Percentiles rank a stretch among this genome's conserved stretches.
These are phyloP conservation scores for Laguncularia racemosa DNA, from an alignment of 345 rosid genomes.

Conservation along the genomic window DNA sequence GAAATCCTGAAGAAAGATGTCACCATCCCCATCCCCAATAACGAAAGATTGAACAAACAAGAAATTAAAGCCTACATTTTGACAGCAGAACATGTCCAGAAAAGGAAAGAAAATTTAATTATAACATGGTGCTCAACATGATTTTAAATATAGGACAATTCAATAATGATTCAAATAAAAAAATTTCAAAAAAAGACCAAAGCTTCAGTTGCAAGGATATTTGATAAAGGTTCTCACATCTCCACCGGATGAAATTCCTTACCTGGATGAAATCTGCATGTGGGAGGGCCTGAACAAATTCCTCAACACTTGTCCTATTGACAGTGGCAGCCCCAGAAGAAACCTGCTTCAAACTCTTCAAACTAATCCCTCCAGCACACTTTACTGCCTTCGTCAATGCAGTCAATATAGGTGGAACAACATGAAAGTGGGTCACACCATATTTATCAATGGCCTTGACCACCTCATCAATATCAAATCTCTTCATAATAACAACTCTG, in stretches of 20 bases:
- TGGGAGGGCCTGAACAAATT: constrained; percentile 42
- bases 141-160: no score
- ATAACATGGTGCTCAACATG: no score
- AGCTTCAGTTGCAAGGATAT: neutral
- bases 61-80: no score
- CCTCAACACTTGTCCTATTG: constrained; percentile 38
- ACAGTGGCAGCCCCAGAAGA: constrained; percentile 80
- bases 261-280: constrained; percentile 87
- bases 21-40: no score
- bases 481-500: constrained; percentile 62
- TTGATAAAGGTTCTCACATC: neutral
- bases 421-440: constrained; percentile 63
- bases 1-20: no score
- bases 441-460: constrained; percentile 38
- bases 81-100: no score
- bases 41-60: no score
- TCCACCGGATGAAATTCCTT: neutral
- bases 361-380: constrained; percentile 22
- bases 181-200: neutral
- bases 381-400: constrained; percentile 37
- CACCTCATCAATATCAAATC: constrained; percentile 40
- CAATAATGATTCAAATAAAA: no score
- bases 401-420: constrained; percentile 67
- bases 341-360: constrained; percentile 74
- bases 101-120: no score